Evolutionary conservation across 176 grass and related monocot genomes (phyloP).

Genomic region (Puccinellia tenuiflora): DNA sequence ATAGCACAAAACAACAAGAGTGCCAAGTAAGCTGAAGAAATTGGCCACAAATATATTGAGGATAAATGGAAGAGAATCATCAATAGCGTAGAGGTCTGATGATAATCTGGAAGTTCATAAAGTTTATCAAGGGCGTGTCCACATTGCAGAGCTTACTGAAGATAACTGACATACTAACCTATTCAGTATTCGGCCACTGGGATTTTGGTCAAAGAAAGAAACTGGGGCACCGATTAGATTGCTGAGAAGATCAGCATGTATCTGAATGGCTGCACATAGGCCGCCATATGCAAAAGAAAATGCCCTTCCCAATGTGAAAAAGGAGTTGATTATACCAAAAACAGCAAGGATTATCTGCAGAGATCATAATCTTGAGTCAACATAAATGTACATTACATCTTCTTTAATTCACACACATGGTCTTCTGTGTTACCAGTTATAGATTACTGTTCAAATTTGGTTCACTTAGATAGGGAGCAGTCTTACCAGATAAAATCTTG

Average conservation of each 20-base stretch:
- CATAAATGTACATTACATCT: conserved; percentile 15
- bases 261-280: conserved; percentile 70
- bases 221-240: conserved; percentile 69
- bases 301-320: conserved; percentile 82
- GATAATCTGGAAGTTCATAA: conserved; percentile 61
- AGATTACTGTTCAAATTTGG: conserved; percentile 2
- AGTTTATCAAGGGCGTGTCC: conserved; percentile 8
- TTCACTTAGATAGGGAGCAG: neutral
- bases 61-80: conserved; percentile 99
- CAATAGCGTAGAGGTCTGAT: conserved; percentile 81
- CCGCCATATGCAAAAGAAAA: conserved; percentile 93
- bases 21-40: conserved; percentile 79
- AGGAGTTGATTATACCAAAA: conserved; percentile 85
- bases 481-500: conserved; percentile 86
- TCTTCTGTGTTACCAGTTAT: neutral
- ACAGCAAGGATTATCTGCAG: conserved; percentile 64
- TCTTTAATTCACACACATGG: neutral
- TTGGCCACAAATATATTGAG: conserved; percentile 93
- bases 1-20: conserved; percentile 78
- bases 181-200: conserved; percentile 84
- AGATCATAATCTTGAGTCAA: conserved; percentile 21
- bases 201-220: conserved; percentile 88
- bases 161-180: conserved; percentile 43
- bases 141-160: neutral
- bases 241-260: conserved; percentile 70